These are phyloP conservation scores for Coelastrella sp. DNA, from an alignment of 139 green algal genomes.

Conservation along the genomic window DNA sequence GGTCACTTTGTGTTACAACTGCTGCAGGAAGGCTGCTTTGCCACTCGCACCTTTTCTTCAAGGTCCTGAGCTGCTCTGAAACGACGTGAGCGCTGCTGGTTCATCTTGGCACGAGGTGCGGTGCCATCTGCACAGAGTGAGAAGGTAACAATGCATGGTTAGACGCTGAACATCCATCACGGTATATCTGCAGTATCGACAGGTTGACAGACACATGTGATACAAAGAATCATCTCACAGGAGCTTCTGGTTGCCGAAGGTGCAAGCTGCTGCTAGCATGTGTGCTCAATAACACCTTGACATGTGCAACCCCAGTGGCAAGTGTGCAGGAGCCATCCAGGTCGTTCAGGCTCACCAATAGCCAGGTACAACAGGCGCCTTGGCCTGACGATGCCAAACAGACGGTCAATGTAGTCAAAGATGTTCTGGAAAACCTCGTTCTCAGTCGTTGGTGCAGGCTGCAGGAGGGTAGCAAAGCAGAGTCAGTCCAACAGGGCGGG, in stretches of 20 bases:
- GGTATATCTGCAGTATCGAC: no score
- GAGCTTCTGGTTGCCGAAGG: no score
- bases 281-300: no score
- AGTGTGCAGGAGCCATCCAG: no score
- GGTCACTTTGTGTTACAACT: neutral
- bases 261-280: no score
- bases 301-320: no score
- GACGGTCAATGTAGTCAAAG: conserved; percentile 99
- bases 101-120: conserved; percentile 99
- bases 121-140: conserved; percentile 87
- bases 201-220: no score
- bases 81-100: conserved; percentile 97
- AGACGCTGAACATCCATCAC: neutral
- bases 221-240: no score
- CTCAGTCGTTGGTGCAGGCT: conserved; percentile 93
- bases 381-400: conserved; percentile 97
- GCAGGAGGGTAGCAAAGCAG: neutral
- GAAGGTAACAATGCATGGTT: neutral
- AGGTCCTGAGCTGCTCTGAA: conserved; percentile 93
- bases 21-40: neutral
- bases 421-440: conserved; percentile 98
- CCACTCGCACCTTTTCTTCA: conserved; percentile 55
- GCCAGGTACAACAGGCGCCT: conserved; percentile 98
- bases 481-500: neutral
- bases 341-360: conserved; percentile 82